Percentiles rank a stretch among this genome's conserved stretches.
Conservation (phyloP, 2,329 filamentous ascomycete genomes). For the Parafenestella ontariensis region DNA sequence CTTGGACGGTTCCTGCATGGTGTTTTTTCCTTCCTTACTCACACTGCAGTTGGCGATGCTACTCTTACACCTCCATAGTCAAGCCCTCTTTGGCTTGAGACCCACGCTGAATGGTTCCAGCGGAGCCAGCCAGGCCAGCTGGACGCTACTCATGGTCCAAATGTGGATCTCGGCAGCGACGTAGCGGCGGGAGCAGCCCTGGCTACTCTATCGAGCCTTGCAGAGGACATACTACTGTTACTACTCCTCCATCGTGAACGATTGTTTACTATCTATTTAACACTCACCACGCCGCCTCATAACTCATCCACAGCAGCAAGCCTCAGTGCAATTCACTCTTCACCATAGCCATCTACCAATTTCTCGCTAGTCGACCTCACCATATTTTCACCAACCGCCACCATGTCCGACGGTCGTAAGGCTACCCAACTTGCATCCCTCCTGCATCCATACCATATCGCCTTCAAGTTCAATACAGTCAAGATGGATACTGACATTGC, state of each 20-base stretch:
- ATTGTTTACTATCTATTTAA: conserved; percentile 44
- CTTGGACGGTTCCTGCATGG: conserved; percentile 37
- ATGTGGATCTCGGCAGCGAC: conserved; percentile 47
- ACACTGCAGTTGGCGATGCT: conserved; percentile 28
- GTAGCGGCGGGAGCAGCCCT: conserved; percentile 48
- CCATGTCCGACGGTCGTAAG: conserved; percentile 66
- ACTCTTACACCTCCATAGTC: conserved; percentile 39
- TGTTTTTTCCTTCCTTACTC: conserved; percentile 20
- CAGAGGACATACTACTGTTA: conserved; percentile 23
- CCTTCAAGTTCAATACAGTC: not conserved
- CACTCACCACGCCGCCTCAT: conserved; percentile 41
- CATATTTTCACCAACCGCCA: conserved; percentile 13
- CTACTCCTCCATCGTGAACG: conserved; percentile 31
- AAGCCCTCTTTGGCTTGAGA: conserved; percentile 33
- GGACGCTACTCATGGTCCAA: conserved; percentile 43
- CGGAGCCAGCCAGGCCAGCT: conserved; percentile 40
- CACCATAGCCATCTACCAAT: conserved; percentile 7
- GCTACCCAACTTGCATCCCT: conserved; percentile 16
- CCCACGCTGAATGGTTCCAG: conserved; percentile 45
- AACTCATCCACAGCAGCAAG: conserved; percentile 26
- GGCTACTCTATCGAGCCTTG: conserved; percentile 40
- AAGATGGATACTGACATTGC: conserved; percentile 14
- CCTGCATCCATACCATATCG: not conserved
- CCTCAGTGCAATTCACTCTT: conserved; percentile 22
- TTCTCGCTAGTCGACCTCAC: conserved; percentile 23